Conservation (phyloP, 108 stramenopile genomes). For the Craspedostauros australis region DNA sequence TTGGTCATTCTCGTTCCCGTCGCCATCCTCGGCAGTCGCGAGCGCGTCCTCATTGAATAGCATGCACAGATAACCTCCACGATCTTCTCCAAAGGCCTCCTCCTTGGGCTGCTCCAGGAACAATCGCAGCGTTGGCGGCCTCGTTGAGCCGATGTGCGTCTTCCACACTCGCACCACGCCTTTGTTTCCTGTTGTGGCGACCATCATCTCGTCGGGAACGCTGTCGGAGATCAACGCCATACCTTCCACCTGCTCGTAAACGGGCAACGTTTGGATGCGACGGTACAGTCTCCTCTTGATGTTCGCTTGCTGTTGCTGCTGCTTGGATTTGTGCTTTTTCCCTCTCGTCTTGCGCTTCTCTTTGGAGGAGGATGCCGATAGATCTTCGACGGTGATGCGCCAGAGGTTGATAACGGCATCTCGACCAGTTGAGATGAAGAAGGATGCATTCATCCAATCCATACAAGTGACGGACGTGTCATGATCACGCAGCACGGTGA, state of each 20-base stretch:
- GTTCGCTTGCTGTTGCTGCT: neutral
- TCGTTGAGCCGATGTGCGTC: constrained; percentile 26
- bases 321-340: constrained; percentile 23
- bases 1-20: constrained; percentile 24
- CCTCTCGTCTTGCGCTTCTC: constrained; percentile 38
- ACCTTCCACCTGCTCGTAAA: constrained; percentile 81
- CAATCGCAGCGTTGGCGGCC: constrained; percentile 40
- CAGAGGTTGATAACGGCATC: constrained; percentile 84
- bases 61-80: constrained; percentile 64
- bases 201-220: constrained; percentile 34
- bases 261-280: constrained; percentile 70
- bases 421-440: constrained; percentile 68
- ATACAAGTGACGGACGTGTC: constrained; percentile 83
- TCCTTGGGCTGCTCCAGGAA: constrained; percentile 36
- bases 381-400: constrained; percentile 60
- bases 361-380: constrained; percentile 11
- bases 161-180: constrained; percentile 70
- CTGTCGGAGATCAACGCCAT: constrained; percentile 50
- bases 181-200: constrained; percentile 75
- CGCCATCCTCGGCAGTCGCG: too few species aligned
- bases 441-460: constrained; percentile 52
- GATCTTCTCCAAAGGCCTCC: constrained; percentile 66
- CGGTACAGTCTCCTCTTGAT: constrained; percentile 39
- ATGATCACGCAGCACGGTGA: constrained; percentile 78
- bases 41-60: constrained; percentile 14